Evolutionary conservation across 1,284 basidiomycete species (phyloP).

Genomic region (Naganishia sp.): DNA sequence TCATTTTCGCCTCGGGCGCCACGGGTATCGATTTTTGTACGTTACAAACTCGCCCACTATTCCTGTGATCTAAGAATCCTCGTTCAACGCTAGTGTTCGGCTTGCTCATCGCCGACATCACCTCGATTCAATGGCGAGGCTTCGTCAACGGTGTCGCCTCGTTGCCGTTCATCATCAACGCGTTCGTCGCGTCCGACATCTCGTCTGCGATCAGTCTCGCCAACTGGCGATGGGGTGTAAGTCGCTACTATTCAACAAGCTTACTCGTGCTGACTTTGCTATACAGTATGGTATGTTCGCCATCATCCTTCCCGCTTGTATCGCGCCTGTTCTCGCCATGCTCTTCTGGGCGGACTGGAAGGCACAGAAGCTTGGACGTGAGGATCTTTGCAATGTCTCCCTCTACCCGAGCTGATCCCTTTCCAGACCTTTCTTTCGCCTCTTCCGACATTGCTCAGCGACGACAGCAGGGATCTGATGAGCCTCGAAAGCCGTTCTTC

Average conservation of each 20-base stretch:
- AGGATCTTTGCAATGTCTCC: slow-evolving; percentile 6
- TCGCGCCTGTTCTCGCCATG: slow-evolving; percentile 42
- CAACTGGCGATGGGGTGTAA: slow-evolving; percentile 69
- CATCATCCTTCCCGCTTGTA: slow-evolving; percentile 48
- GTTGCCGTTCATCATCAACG: slow-evolving; percentile 61
- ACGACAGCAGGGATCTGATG: slow-evolving; percentile 4
- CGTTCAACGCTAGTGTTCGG: slow-evolving; percentile 17
- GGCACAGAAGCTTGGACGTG: slow-evolving; percentile 48
- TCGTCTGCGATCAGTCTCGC: slow-evolving; percentile 64
- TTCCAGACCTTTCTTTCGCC: slow-evolving; percentile 32
- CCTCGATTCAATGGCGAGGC: slow-evolving; percentile 74
- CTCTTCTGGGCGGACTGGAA: slow-evolving; percentile 51
- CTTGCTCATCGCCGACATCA: slow-evolving; percentile 64
- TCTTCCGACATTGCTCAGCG: slow-evolving; percentile 31
- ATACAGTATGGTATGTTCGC: slow-evolving; percentile 49
- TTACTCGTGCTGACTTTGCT: neutral
- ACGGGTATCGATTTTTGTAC: slow-evolving; percentile 43
- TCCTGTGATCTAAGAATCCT: neutral
- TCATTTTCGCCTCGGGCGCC: slow-evolving; percentile 47
- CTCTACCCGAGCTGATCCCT: neutral
- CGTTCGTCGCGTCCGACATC: slow-evolving; percentile 51
- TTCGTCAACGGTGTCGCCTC: slow-evolving; percentile 69
- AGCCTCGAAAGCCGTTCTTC: slow-evolving; percentile 31
- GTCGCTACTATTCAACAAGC: neutral
- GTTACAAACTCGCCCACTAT: slow-evolving; percentile 38